These are phyloP conservation scores for Ichthyophthirius multifiliis DNA, from an alignment of 169 alveolate species.

Conservation along the genomic window DNA sequence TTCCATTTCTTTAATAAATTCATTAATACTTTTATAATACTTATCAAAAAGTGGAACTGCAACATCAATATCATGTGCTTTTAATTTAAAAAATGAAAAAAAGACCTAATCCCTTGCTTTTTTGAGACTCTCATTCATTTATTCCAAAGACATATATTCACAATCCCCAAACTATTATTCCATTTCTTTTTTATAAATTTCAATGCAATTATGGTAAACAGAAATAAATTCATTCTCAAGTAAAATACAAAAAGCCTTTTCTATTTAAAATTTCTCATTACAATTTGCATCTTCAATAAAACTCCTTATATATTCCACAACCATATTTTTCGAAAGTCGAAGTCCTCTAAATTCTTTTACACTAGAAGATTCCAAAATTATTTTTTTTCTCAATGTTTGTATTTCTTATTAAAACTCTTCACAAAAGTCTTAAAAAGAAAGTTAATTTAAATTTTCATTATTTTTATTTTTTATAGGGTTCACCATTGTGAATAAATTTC, in stretches of 20 bases:
- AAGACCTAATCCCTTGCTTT: neutral
- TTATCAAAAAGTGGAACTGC: neutral
- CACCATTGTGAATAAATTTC: neutral
- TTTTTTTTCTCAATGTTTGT: neutral
- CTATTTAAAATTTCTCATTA: neutral
- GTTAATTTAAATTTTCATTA: neutral
- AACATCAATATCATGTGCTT: neutral
- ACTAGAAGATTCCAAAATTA: no score
- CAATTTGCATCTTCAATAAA: slow-evolving; percentile 6
- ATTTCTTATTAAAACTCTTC: neutral
- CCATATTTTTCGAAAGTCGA: neutral
- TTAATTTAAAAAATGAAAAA: neutral
- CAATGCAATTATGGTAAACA: neutral
- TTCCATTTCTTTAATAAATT: neutral
- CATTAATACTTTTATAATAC: neutral
- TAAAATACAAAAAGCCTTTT: neutral
- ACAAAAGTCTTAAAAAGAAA: neutral
- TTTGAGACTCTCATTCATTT: neutral
- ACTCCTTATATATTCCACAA: neutral
- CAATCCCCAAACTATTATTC: neutral
- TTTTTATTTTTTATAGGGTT: neutral
- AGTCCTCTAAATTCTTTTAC: neutral
- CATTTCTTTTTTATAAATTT: neutral
- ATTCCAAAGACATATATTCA: neutral
- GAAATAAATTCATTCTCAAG: neutral